Evolutionary conservation across 2,329 filamentous ascomycete genomes (phyloP).

Genomic region (Gaeumannomyces sp.): DNA sequence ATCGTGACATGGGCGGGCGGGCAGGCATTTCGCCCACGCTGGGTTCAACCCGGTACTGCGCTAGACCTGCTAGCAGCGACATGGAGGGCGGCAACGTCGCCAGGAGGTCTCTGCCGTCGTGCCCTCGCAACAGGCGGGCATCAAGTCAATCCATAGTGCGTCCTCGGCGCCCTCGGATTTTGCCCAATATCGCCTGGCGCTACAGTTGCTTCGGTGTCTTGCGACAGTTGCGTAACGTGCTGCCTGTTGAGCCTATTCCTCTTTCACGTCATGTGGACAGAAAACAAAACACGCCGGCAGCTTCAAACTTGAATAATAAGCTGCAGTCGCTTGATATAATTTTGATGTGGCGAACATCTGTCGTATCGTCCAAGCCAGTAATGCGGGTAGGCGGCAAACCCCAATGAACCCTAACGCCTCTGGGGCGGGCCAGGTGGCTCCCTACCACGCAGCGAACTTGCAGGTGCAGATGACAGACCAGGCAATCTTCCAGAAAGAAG

Average conservation of each 20-base stretch:
- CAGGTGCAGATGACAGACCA: background rate
- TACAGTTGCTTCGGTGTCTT: background rate
- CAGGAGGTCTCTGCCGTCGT: background rate
- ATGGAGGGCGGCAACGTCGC: background rate
- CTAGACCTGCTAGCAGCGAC: background rate
- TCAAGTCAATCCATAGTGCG: background rate
- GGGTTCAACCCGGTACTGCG: background rate
- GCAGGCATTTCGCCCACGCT: background rate
- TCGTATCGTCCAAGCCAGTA: background rate
- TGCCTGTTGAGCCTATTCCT: background rate
- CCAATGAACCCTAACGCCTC: background rate
- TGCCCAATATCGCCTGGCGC: background rate
- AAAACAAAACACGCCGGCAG: background rate
- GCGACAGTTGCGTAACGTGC: background rate
- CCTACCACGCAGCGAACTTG: background rate
- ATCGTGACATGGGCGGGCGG: background rate
- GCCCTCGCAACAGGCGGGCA: background rate
- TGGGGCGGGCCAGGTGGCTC: slow-evolving; percentile 1
- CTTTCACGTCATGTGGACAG: background rate
- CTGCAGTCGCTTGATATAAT: background rate
- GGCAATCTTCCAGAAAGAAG: background rate
- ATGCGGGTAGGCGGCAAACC: background rate
- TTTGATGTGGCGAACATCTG: background rate
- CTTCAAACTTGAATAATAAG: background rate
- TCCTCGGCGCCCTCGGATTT: background rate